phyloP scores from a whole-genome alignment of 2,329 filamentous ascomycete genomes.

The Venturiaceae sp. region DNA sequence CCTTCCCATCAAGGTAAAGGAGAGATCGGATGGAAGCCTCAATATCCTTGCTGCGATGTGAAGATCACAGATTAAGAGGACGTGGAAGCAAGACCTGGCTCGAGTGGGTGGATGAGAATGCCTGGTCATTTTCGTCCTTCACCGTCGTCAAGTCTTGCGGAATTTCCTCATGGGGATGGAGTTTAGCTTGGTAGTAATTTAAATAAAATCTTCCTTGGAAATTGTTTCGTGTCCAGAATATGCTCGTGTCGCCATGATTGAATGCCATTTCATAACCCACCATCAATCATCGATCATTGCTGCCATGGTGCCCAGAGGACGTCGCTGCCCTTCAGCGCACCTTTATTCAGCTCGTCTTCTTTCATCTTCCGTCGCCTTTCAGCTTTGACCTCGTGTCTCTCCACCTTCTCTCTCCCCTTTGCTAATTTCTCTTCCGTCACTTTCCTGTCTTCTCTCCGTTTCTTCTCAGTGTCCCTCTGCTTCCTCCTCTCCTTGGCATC shows the following conservation, averaged over 20 bases:
- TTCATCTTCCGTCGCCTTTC: conserved; percentile 34
- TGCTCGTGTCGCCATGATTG: too few relatives aligned
- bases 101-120: too few relatives aligned
- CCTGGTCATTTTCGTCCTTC: too few relatives aligned
- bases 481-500: conserved; percentile 30
- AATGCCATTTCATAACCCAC: neutral
- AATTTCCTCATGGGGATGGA: too few relatives aligned
- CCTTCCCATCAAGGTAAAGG: neutral
- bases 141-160: too few relatives aligned
- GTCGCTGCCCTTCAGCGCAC: conserved; percentile 20
- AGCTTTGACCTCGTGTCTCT: conserved; percentile 24
- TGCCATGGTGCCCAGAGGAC: neutral
- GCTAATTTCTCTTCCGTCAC: conserved; percentile 22
- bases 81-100: neutral
- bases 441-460: conserved; percentile 23
- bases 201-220: too few relatives aligned
- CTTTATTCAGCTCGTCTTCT: conserved; percentile 29
- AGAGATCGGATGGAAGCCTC: neutral
- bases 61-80: neutral
- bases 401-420: conserved; percentile 20
- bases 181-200: too few relatives aligned
- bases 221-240: too few relatives aligned
- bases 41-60: neutral
- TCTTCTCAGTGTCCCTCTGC: conserved; percentile 21
- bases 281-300: neutral